These are phyloP conservation scores for Haberlea rhodopensis DNA, from an alignment of 257 asterid species.

Conservation along the genomic window DNA sequence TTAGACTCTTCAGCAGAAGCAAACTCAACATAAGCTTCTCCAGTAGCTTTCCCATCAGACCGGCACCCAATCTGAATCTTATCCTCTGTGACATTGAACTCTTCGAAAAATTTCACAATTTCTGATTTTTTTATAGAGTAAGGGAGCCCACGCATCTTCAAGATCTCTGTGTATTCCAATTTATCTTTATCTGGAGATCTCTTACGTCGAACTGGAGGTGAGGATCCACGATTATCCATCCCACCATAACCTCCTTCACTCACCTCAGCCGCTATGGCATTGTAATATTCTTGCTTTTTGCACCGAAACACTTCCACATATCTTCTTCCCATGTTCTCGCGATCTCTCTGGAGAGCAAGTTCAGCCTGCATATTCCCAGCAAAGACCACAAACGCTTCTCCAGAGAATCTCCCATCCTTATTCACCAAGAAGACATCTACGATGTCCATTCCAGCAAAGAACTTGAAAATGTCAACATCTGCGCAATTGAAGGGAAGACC, in stretches of 20 bases:
- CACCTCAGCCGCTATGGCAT: constrained; percentile 86
- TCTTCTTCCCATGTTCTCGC: constrained; percentile 92
- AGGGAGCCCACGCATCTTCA: constrained; percentile 91
- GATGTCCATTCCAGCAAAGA: constrained; percentile 84
- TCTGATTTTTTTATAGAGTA: constrained; percentile 69
- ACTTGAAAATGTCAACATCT: constrained; percentile 70
- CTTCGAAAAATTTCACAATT: constrained; percentile 68
- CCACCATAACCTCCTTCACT: constrained; percentile 52
- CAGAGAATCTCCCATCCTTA: constrained; percentile 79
- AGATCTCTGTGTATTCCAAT: constrained; percentile 74
- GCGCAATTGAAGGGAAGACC: constrained; percentile 92
- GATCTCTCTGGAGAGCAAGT: constrained; percentile 72
- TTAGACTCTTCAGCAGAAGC: constrained; percentile 73
- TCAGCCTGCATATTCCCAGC: constrained; percentile 84
- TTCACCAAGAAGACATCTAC: constrained; percentile 80
- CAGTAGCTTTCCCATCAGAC: constrained; percentile 87
- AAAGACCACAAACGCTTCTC: constrained; percentile 88
- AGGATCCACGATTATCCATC: constrained; percentile 39
- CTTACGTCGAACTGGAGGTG: constrained; percentile 66
- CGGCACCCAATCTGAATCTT: constrained; percentile 69
- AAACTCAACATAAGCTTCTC: constrained; percentile 88
- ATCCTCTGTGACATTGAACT: constrained; percentile 53
- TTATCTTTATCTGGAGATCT: constrained; percentile 74
- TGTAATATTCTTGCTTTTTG: constrained; percentile 86
- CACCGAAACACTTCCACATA: constrained; percentile 95